phyloP scores from a whole-genome alignment of 345 rosid species.

The Corchorus capsularis region DNA sequence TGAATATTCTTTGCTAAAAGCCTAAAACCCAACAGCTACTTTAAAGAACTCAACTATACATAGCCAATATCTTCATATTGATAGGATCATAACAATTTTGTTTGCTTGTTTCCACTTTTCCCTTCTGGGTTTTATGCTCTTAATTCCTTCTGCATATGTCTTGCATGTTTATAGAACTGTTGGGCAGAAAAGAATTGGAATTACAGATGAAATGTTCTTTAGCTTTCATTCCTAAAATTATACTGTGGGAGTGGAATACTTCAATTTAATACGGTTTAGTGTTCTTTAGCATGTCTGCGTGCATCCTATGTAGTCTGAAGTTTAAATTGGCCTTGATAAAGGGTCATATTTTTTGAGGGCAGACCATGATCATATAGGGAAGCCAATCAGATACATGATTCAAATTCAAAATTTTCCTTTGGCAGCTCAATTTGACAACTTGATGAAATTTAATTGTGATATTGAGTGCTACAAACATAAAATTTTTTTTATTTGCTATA shows the following conservation, averaged over 20 bases:
- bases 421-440: background rate
- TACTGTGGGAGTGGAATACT: background rate
- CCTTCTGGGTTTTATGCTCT: background rate
- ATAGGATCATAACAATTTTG: background rate
- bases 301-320: no score
- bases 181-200: background rate
- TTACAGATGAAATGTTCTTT: background rate
- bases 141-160: background rate
- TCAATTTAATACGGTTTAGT: no score
- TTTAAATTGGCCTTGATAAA: no score
- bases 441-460: background rate
- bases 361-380: background rate
- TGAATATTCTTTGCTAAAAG: background rate
- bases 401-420: background rate
- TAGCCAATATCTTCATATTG: no score
- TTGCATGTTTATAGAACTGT: background rate
- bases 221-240: background rate
- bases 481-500: background rate
- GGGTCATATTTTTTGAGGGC: no score
- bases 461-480: background rate
- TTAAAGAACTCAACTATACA: background rate
- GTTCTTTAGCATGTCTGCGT: no score
- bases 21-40: no score
- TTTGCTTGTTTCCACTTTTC: background rate
- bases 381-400: background rate